Evolutionary conservation across 129 eudicot genomes (phyloP).

Genomic region (Lonicera japonica): DNA sequence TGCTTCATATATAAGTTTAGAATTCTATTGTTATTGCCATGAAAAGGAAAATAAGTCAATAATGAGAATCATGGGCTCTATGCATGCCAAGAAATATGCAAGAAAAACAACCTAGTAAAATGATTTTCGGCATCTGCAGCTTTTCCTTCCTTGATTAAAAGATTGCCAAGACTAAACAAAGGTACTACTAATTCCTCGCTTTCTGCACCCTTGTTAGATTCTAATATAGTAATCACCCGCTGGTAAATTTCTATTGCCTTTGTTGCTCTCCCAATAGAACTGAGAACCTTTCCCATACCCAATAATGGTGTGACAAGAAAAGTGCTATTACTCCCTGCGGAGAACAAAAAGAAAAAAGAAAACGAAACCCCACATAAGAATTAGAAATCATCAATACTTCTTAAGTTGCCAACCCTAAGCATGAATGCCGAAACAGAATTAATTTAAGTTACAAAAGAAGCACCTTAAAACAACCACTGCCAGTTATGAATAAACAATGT

Average conservation of each 20-base stretch:
- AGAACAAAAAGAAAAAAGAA: too few relatives aligned
- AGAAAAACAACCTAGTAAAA: slow-evolving; percentile 46
- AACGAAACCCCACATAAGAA: too few relatives aligned
- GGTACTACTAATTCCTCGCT: slow-evolving; percentile 62
- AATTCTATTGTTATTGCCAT: slow-evolving; percentile 37
- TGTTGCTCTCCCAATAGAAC: slow-evolving; percentile 42
- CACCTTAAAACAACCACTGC: too few relatives aligned
- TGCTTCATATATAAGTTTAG: slow-evolving; percentile 39
- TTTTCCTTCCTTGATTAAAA: slow-evolving; percentile 44
- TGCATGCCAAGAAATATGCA: slow-evolving; percentile 10
- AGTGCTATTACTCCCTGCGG: slow-evolving; percentile 44
- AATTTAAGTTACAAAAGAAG: too few relatives aligned
- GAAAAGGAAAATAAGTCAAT: slow-evolving; percentile 11
- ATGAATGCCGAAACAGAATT: too few relatives aligned
- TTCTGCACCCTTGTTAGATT: slow-evolving; percentile 45
- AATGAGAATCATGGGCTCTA: neutral
- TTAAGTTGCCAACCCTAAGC: too few relatives aligned
- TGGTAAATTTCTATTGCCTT: slow-evolving; percentile 64
- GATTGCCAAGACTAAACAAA: slow-evolving; percentile 61
- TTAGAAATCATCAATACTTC: too few relatives aligned
- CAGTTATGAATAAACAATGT: too few relatives aligned
- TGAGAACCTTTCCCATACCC: slow-evolving; percentile 74
- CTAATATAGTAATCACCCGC: slow-evolving; percentile 46
- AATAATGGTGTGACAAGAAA: slow-evolving; percentile 62
- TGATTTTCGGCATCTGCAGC: slow-evolving; percentile 56